Evolutionary conservation across 2,329 filamentous ascomycete genomes (phyloP).

Genomic region (Epichloe glyceriae): DNA sequence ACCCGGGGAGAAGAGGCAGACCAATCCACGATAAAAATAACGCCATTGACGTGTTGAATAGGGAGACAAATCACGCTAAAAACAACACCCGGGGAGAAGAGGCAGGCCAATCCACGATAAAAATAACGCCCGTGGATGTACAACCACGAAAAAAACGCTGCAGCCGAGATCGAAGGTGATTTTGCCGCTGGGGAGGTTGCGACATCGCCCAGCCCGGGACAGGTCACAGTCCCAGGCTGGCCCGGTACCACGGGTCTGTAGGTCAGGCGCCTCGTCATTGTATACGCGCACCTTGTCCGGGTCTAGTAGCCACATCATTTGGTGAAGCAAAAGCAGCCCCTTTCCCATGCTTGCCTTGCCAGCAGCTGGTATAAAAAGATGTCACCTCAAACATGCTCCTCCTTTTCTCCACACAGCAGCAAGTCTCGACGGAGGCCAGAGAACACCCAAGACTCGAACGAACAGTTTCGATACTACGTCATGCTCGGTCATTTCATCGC

Average conservation of each 20-base stretch:
- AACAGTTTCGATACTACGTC: too few species aligned
- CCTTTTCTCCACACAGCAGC: too few species aligned
- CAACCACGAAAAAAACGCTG: not conserved
- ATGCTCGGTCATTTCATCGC: too few species aligned
- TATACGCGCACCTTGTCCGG: not conserved
- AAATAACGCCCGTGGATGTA: not conserved
- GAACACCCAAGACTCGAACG: too few species aligned
- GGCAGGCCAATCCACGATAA: too few species aligned
- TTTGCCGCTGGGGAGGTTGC: not conserved
- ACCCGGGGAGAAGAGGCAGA: too few species aligned
- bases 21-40: too few species aligned
- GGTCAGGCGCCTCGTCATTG: not conserved
- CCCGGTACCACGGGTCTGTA: slow-evolving; percentile 4
- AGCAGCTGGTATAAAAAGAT: slow-evolving; percentile 4
- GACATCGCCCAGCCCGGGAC: slow-evolving; percentile 1
- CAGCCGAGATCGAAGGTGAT: too few species aligned
- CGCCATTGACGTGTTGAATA: too few species aligned
- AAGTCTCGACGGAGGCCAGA: too few species aligned
- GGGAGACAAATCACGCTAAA: too few species aligned
- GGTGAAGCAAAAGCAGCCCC: slow-evolving; percentile 3
- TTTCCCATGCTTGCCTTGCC: not conserved
- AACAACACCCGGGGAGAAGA: too few species aligned
- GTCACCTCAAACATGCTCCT: not conserved
- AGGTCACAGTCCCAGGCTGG: slow-evolving; percentile 3
- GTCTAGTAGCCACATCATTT: not conserved